Evolutionary conservation across 2,329 filamentous ascomycete genomes (phyloP), one percentile per base, ranked within the genome.

Genomic region (Parafenestella ontariensis): DNA sequence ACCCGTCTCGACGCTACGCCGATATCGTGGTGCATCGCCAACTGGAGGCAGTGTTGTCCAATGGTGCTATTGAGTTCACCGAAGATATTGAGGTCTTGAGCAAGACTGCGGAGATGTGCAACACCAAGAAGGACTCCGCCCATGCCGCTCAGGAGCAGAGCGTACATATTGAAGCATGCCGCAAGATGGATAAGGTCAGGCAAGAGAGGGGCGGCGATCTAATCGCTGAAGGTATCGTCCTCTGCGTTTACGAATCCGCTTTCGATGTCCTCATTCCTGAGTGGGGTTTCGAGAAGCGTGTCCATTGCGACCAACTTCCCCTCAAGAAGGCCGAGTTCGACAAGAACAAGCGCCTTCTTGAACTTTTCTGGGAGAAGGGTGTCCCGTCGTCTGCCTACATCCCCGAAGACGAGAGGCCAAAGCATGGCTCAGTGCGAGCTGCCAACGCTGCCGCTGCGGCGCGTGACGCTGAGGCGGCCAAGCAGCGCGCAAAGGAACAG

Each of bases 331-430:
- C 95, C n/a, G 95, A 99, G 75, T 99, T 95, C 79, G 88, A 96
- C 77, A 98, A 98, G 83, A 92, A 96, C 74, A 91, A 93, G 80
- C 88, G 95, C 51, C 87, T 98, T 26, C 84, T 99, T 42, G 95
- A 99, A 79, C 85, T 99, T 15, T 99, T 97, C 83, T 99, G 95
- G 95, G 95, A 99, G 87, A 99, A 98, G 85, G 95, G 95, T 42
- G 92, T 98, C 7, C 92, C 94, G 24, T 98, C 93, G 59, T 97
- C 94, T 39, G 91, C 93, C 2, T 99, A 96, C 68, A 89, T 99
- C 47, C 95, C 95, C 2, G 95, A 99, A 73, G 95, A 99, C 73
- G 95, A 99, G 81, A 89, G 93, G 52, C 93, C 93, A 49, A 96
- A 95, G 83, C 88, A 90, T 46, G 88, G 86, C 51, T 85, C 85